Base-by-base conservation (phyloP, 169 alveolate genomes). In the Cytauxzoon felis region DNA sequence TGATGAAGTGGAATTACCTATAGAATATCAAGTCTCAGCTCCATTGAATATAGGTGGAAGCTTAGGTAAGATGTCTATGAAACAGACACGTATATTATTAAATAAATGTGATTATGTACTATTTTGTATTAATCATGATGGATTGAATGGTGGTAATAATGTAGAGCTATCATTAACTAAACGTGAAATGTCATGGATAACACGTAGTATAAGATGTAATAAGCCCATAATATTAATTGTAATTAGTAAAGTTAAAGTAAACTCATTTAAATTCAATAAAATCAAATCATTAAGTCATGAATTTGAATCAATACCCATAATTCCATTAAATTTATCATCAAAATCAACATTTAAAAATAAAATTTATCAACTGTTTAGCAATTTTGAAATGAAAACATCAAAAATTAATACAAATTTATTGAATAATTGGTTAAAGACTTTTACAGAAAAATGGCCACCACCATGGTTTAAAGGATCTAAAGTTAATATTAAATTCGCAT, bases 381-480 rank as follows among this genome's bases (percentile, higher is more conserved):
- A 45, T 1, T 48, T 16, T 0, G 4, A 6, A 13, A 21, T 8
- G 6, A 13, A 40, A 34, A 40, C 54, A 33, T 13, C 69, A 5
- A 9, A 50, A 5, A 30, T 72, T 5, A 78, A 62, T 23, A 75
- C 78, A 0, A 62, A 52, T 64, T 21, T 21, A 5, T 64, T 75
- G 57, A 75, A 75, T 59, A 29, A 63, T 3, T 75, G 85, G 85
- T 36, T 75, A 49, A 45, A 80, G 11, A 29, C 70, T 13, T 75
- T 75, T 42, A 21, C 60, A 30, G 72, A 60, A 24, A 61, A 48
- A 66, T 75, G 85, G 85, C 93, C 93, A 21, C 91, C 93, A 9
- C 93, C 93, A 8, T 88, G 93, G 93, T 49, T 81, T n/a, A 78
- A 80, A n/a, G 93, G 93, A 27, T 56, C 88, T 30, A 80, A 81